A percentile compares a stretch with the other conserved stretches of the same genome.
Conservation (phyloP, 2,329 filamentous ascomycete genomes). For the Beauveria australis region DNA sequence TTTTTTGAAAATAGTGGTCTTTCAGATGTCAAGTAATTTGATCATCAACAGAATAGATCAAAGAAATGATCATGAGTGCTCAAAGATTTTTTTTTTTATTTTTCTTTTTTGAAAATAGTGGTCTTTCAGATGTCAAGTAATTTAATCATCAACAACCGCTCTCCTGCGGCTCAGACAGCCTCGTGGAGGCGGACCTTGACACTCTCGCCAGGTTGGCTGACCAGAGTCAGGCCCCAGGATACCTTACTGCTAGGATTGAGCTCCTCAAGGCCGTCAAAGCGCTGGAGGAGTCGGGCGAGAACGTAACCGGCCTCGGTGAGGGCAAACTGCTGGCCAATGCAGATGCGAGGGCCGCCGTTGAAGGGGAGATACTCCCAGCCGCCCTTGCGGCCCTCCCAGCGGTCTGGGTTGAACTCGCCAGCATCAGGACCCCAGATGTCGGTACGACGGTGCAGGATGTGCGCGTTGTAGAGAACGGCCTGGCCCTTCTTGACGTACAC, state of each 20-base stretch:
- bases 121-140: neutral
- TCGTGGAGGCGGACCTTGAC: slow-evolving; percentile 11
- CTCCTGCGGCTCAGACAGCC: neutral
- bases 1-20: neutral
- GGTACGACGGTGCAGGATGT: slow-evolving; percentile 24
- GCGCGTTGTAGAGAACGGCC: slow-evolving; percentile 23
- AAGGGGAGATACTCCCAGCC: slow-evolving; percentile 28
- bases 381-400: slow-evolving; percentile 25
- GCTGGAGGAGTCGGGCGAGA: slow-evolving; percentile 14
- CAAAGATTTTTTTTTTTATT: too few relatives aligned
- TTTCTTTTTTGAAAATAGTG: too few relatives aligned
- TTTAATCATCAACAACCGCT: neutral
- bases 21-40: neutral
- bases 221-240: slow-evolving; percentile 8
- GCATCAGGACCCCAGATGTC: slow-evolving; percentile 29
- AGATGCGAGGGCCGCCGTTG: slow-evolving; percentile 28
- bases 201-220: slow-evolving; percentile 10
- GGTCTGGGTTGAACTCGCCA: slow-evolving; percentile 20
- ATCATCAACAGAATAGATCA: neutral
- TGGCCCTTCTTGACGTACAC: slow-evolving; percentile 38
- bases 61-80: neutral
- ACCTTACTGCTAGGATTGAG: slow-evolving; percentile 1
- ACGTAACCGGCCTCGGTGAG: slow-evolving; percentile 20
- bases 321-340: slow-evolving; percentile 26
- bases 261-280: slow-evolving; percentile 14